These are phyloP conservation scores for Phylloporus sp. DNA, from an alignment of 768 basidiomycete genomes.

Conservation along the genomic window DNA sequence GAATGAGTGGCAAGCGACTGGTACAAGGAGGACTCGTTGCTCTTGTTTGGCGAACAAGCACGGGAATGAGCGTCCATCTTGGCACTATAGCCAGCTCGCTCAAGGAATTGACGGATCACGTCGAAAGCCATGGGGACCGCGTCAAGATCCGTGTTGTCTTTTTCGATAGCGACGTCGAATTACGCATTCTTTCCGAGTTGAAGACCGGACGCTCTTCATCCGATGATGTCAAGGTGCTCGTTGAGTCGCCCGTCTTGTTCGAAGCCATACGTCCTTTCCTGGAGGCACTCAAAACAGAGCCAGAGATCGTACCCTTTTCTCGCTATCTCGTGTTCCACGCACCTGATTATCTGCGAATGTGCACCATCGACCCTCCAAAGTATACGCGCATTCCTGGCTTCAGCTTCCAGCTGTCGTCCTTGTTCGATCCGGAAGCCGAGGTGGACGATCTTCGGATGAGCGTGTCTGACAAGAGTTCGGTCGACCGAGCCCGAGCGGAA, in stretches of 20 bases:
- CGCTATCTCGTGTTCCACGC: conserved; percentile 46
- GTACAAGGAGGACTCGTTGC: conserved; percentile 60
- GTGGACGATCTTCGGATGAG: conserved; percentile 38
- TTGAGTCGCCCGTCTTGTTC: conserved; percentile 64
- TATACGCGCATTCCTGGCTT: conserved; percentile 55
- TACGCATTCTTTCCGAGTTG: conserved; percentile 41
- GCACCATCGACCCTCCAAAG: conserved; percentile 44
- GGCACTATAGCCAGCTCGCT: conserved; percentile 44
- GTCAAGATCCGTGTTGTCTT: conserved; percentile 50
- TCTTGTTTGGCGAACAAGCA: conserved; percentile 43
- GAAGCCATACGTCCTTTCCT: conserved; percentile 67
- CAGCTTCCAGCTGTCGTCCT: conserved; percentile 47
- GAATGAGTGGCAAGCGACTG: conserved; percentile 52
- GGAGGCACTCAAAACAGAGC: conserved; percentile 52
- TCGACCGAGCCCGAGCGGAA: conserved; percentile 43
- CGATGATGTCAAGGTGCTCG: conserved; percentile 34
- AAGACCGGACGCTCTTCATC: conserved; percentile 21
- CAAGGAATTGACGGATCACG: conserved; percentile 44
- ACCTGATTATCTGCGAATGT: conserved; percentile 28
- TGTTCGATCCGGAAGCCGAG: conserved; percentile 42
- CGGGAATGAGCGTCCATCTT: conserved; percentile 42
- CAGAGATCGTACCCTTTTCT: conserved; percentile 52
- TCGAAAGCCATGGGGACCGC: conserved; percentile 27
- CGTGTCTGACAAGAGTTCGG: conserved; percentile 38
- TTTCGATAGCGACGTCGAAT: conserved; percentile 55